Percentiles rank a stretch among this genome's conserved stretches.
Evolutionary conservation across 2,329 filamentous ascomycete genomes (phyloP).

Genomic region (Neopestalotiopsis clavispora): DNA sequence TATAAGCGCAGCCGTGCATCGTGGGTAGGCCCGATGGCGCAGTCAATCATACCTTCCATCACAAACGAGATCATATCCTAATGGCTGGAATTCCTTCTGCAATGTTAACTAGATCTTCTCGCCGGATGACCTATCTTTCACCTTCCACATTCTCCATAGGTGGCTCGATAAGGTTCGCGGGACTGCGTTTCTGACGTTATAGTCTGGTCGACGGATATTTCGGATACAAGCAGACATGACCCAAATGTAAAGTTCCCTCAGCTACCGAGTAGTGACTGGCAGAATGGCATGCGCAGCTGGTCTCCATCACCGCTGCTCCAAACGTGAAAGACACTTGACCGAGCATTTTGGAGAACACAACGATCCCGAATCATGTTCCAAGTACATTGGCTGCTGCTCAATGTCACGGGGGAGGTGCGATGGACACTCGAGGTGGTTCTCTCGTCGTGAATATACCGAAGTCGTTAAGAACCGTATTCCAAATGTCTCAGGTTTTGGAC

Average conservation of each 20-base stretch:
- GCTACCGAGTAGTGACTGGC: conserved; percentile 7
- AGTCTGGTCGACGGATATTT: conserved; percentile 12
- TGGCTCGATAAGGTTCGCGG: conserved; percentile 29
- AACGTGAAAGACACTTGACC: background rate
- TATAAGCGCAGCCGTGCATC: background rate
- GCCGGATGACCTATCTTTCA: conserved; percentile 25
- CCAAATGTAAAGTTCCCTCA: conserved; percentile 8
- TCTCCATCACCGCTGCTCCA: background rate
- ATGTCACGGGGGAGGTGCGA: background rate
- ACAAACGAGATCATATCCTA: background rate
- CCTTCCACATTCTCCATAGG: conserved; percentile 28
- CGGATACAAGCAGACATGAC: conserved; percentile 5
- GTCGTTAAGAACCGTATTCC: background rate
- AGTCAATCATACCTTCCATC: background rate
- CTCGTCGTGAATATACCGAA: background rate
- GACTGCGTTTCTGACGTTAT: background rate
- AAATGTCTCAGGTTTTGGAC: background rate
- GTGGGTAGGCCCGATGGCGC: background rate
- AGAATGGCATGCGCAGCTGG: background rate
- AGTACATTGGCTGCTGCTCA: background rate
- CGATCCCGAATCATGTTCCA: background rate
- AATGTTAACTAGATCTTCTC: background rate
- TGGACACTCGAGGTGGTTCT: background rate
- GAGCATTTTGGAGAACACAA: background rate
- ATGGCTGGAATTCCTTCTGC: too few relatives aligned